A percentile compares a stretch with the other conserved stretches of the same genome.
phyloP scores from a whole-genome alignment of 2,329 filamentous ascomycete genomes.

The Emergomyces pasteurianus region DNA sequence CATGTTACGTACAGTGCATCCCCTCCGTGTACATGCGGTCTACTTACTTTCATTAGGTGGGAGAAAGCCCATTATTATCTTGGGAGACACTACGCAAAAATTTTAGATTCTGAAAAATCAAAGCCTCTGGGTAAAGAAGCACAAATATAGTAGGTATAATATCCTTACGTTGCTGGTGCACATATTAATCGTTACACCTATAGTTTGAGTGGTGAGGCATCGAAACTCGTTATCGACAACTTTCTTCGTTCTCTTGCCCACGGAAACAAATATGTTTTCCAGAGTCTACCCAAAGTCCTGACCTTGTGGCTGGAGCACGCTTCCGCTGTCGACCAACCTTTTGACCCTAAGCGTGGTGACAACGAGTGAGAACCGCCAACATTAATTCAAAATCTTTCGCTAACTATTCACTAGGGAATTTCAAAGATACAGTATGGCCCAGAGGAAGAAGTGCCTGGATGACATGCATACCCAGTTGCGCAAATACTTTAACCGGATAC shows the following conservation, averaged over 20 bases:
- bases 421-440: constrained; percentile 34
- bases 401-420: constrained; percentile 27
- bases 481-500: constrained; percentile 56
- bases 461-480: constrained; percentile 62
- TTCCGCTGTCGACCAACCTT: constrained; percentile 53
- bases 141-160: constrained; percentile 45
- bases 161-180: not conserved
- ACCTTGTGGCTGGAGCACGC: constrained; percentile 93
- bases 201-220: constrained; percentile 63
- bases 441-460: constrained; percentile 53
- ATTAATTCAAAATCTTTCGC: constrained; percentile 1
- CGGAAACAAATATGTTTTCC: constrained; percentile 91
- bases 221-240: constrained; percentile 85
- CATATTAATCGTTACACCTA: constrained; percentile 7
- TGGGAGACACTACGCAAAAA: constrained; percentile 92
- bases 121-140: constrained; percentile 66
- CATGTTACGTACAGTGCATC: not conserved
- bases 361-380: constrained; percentile 25
- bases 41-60: constrained; percentile 46
- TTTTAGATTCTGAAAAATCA: constrained; percentile 76
- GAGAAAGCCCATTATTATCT: constrained; percentile 97
- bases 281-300: constrained; percentile 80
- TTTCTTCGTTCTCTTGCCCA: constrained; percentile 77
- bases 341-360: constrained; percentile 39
- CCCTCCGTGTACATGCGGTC: not conserved